phyloP scores from a whole-genome alignment of 352 stramenopile species.

The Phytophthora parvispora region DNA sequence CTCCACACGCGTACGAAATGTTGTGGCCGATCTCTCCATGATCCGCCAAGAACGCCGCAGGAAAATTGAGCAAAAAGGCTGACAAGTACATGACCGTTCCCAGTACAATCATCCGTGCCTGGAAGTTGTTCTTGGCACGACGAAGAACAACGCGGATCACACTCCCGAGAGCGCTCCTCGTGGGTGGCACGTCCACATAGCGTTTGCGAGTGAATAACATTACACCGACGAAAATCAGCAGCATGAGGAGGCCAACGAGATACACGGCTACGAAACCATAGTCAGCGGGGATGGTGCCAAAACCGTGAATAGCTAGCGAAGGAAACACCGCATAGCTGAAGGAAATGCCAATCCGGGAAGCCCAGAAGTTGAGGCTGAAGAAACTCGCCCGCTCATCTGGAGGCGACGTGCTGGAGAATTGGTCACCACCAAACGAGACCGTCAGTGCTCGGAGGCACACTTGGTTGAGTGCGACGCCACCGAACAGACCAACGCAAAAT shows the following conservation, averaged over 20 bases:
- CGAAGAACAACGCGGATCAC: constrained; percentile 50
- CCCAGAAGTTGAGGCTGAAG: constrained; percentile 89
- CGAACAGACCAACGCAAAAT: constrained; percentile 69
- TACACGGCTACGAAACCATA: constrained; percentile 66
- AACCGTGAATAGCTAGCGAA: constrained; percentile 79
- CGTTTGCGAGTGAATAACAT: constrained; percentile 51
- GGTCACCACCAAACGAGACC: constrained; percentile 70
- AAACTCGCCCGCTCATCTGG: constrained; percentile 63
- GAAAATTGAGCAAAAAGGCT: constrained; percentile 64
- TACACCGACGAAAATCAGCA: constrained; percentile 50
- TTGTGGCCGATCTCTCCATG: constrained; percentile 44
- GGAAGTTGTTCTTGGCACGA: constrained; percentile 32
- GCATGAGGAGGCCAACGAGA: constrained; percentile 54
- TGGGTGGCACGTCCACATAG: constrained; percentile 61
- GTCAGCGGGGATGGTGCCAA: constrained; percentile 54
- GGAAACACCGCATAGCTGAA: constrained; percentile 86
- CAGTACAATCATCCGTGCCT: constrained; percentile 46
- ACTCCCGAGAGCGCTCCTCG: constrained; percentile 51
- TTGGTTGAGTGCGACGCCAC: constrained; percentile 56
- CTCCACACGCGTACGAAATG: constrained; percentile 57
- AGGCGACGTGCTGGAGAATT: constrained; percentile 62
- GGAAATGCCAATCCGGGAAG: constrained; percentile 73
- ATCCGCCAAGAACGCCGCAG: constrained; percentile 58
- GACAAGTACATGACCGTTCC: constrained; percentile 48
- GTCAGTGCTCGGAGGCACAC: constrained; percentile 68